These are phyloP conservation scores for Aspergillus sp. DNA, from an alignment of 2,329 filamentous ascomycete genomes.

Conservation along the genomic window DNA sequence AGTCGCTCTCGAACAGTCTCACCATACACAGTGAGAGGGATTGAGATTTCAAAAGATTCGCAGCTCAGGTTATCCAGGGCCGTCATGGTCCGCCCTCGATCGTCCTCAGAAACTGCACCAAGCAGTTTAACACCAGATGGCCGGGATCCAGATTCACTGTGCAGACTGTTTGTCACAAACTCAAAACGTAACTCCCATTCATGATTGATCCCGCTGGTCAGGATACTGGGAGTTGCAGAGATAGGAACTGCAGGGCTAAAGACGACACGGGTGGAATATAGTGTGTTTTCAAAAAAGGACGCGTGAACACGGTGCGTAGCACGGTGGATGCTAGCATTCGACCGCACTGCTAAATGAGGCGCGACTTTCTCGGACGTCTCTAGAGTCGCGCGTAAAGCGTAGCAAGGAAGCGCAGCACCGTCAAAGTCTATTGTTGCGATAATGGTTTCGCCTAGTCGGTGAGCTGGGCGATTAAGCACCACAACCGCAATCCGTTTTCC, in stretches of 20 bases:
- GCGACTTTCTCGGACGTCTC: conserved; percentile 86
- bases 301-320: conserved; percentile 80
- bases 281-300: conserved; percentile 71
- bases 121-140: conserved; percentile 53
- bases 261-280: conserved; percentile 73
- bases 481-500: conserved; percentile 89
- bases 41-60: conserved; percentile 85
- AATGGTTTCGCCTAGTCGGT: conserved; percentile 82
- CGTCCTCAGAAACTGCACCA: conserved; percentile 74
- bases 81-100: conserved; percentile 71
- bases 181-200: conserved; percentile 89
- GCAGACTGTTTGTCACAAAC: conserved; percentile 72
- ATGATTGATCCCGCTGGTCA: conserved; percentile 80
- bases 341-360: conserved; percentile 73
- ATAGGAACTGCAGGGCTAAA: conserved; percentile 82
- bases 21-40: conserved; percentile 76
- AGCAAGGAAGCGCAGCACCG: conserved; percentile 72
- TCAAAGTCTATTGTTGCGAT: conserved; percentile 81
- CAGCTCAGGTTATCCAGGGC: conserved; percentile 73
- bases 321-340: conserved; percentile 77
- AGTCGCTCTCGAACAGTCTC: conserved; percentile 44
- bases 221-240: conserved; percentile 80
- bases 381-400: conserved; percentile 76
- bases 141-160: conserved; percentile 31
- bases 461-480: conserved; percentile 81